These are phyloP conservation scores for Scenedesmus sp. DNA, from an alignment of 163 green algal genomes.

Conservation along the genomic window DNA sequence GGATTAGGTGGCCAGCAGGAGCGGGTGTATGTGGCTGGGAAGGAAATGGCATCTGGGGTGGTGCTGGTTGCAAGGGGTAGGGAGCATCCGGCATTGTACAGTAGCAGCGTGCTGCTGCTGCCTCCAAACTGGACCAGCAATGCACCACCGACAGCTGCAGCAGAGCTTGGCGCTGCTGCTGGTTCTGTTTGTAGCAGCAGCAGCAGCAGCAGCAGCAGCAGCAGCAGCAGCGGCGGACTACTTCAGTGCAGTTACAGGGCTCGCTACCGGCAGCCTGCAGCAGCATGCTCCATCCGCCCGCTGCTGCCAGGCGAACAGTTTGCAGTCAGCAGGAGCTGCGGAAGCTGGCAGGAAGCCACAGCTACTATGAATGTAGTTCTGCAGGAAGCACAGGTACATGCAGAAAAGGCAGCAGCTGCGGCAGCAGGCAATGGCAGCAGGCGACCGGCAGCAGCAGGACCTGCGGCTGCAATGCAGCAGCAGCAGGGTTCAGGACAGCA, in stretches of 20 bases:
- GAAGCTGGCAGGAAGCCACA: neutral
- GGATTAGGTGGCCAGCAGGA: constrained; percentile 66
- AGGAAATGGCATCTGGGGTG: constrained; percentile 69
- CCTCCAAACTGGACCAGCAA: constrained; percentile 72
- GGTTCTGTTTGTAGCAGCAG: neutral
- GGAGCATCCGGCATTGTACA: constrained; percentile 81
- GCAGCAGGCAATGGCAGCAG: neutral
- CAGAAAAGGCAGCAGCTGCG: neutral
- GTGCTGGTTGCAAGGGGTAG: constrained; percentile 74
- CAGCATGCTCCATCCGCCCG: neutral
- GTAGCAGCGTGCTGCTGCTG: constrained; percentile 61
- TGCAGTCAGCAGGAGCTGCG: neutral
- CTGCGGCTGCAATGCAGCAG: neutral
- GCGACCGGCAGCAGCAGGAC: neutral
- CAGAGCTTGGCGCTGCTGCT: neutral
- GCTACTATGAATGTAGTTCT: neutral
- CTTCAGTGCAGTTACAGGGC: constrained; percentile 67
- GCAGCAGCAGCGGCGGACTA: neutral
- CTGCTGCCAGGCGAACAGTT: neutral
- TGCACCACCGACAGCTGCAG: neutral
- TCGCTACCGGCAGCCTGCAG: constrained; percentile 45
- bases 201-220: neutral
- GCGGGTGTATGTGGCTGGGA: constrained; percentile 83
- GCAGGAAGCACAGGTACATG: neutral
- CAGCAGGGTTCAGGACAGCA: neutral